Base-by-base conservation (phyloP, 495 filamentous ascomycete species). In the Bacidia rubella region DNA sequence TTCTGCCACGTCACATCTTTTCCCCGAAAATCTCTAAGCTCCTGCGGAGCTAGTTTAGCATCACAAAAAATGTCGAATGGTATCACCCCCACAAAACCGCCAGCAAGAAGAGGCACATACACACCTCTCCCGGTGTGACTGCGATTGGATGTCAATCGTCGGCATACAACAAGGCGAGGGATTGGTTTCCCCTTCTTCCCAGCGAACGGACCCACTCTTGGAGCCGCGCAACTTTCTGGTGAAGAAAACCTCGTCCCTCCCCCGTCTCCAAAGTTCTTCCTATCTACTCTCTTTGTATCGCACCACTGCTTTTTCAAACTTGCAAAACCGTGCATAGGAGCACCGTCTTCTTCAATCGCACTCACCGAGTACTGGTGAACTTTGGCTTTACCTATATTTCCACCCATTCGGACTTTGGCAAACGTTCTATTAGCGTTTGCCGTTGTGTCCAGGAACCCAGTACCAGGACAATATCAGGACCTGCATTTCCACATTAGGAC, bases 1-100 rank as follows among this genome's bases (percentile, higher is more conserved):
- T 24, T 50, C 47, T 50, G 47, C 47, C 47, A 50, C 47, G 47
- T 50, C 47, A 50, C 47, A 39, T 22, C 24, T 17, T 17, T 50
- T 50, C n/a, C 47, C 47, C 25, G 32, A 50, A 29, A 9, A 7
- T 32, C 47, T 20, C 19, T 50, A 50, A 50, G 25, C 25, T 50
- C 10, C 26, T 50, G 47, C 47, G 19, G 25, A 50, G n/a, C 26
- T 50, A 20, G 11, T 11, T 32, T 50, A 50, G 47, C 32, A 4
- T 32, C 47, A n/a, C 15, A n/a, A n/a, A 15, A 21, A 17, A 17
- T 15, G 32, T 50, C 47, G 47, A 50, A 50, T 50, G 22, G 29
- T 17, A 20, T 11, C 32, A 15, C 4, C 22, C 19, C 26, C 22
- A 19, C 22, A 20, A 11, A 11, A n/a, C 27, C 47, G 32, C 47